Evolutionary conservation across 345 rosid genomes (phyloP), one percentile per base, ranked within the genome.

Genomic region (Arabidopsis thaliana): DNA sequence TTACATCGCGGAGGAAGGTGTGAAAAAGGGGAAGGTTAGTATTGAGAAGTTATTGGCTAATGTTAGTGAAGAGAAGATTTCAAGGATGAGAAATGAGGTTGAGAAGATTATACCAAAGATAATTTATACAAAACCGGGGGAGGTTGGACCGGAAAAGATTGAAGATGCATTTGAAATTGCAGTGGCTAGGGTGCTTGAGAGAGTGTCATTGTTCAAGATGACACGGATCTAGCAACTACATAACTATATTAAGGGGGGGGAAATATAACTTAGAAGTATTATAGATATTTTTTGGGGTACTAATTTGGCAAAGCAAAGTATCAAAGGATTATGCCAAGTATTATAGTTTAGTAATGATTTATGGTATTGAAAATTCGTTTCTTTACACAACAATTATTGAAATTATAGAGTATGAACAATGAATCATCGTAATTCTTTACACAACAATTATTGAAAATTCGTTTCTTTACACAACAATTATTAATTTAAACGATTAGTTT

Each of bases 131-230:
- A 76, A 84, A 67, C 79, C 85, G 0, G 59, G 44, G 2, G 62
- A 0, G 22, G 70, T 63, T 52, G 69, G 55, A 73, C 24, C 36
- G 13, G 65, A 67, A 7, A 65, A 16, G 24, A 30, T 77, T 20
- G 79, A 78, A 45, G 89, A 84, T 78, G 84, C 87, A 22, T 76
- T 87, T 50, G 79, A 82, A 42, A 28, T 84, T 11, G 84, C 91
- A 9, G 53, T 85, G 23, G 56, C 37, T 25, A 55, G 73, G 20
- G 73, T 83, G 32, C 62, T 84, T 41, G 59, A 69, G 33, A 84
- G 83, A 71, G 79, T 28, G 30, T 28, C 30, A 28, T 28, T 28
- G 30, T 83, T 79, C 37, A 72, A 78, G 78, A 65, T 22, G 46
- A 7, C 48, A 59, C 23, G 4, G 20, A 59, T 14, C 48, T 71